Evolutionary conservation across 2,329 filamentous ascomycete genomes (phyloP), one percentile per base, ranked within the genome.

Genomic region (Xenosphaeropsis pyriputrescens): DNA sequence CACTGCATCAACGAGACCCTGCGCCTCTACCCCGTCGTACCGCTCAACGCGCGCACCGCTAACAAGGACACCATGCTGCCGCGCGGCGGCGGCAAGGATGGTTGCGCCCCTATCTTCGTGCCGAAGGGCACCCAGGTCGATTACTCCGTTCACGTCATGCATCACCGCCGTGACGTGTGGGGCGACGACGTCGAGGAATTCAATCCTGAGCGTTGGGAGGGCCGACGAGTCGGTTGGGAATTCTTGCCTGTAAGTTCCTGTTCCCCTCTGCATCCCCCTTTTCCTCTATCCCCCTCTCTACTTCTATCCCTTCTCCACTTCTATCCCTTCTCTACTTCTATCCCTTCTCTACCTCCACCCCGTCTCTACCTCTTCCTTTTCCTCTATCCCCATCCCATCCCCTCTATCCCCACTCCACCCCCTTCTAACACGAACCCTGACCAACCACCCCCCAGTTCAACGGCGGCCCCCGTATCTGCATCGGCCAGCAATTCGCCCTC

Each of bases 21-120:
- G 5, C 66, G 70, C 9, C 45, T 71, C 1, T 64, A 70, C 44
- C 68, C 70, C 2, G 57, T 68, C 5, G 68, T 75, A 9, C 70
- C 71, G 2, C 45, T 62, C 32, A 76, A 76, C 50, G 53, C 54
- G 7, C 63, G 72, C 40, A 47, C 52, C 17, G 67, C 70, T 2
- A 55, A 59, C 15, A 56, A 57, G 35, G 69, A 74, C 38, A 58
- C 55, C 0, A 50, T 50, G 0, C 37, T 62, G 2, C 59, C 58
- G 1, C 33, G 40, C 5, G 59, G 57, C 18, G 58, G 59, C 4
- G 59, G 58, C 1, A 45, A 45, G 2, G 55, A 58, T 42, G 52
- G 56, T 1, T 47, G 49, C 18, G 45, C 43, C 1, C 54, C 50
- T 6, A 43, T 60, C 5, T 54, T 58, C 26, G 39, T 61, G 9